Evolutionary conservation across 2,329 filamentous ascomycete genomes (phyloP).

Genomic region (Parastagonospora avenae): DNA sequence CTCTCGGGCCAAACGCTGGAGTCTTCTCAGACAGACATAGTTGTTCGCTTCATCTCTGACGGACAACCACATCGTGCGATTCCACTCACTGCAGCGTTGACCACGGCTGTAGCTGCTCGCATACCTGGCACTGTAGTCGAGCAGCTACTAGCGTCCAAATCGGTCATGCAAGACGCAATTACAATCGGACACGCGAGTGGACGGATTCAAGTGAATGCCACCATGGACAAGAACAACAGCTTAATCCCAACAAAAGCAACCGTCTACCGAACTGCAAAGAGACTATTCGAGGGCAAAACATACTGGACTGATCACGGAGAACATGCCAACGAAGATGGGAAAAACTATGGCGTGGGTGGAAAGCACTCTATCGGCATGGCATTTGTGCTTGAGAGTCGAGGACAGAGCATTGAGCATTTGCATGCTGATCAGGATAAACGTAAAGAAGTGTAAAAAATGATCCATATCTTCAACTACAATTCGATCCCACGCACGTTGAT

Average conservation of each 20-base stretch:
- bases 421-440: neutral
- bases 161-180: slow-evolving; percentile 34
- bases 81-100: slow-evolving; percentile 51
- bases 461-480: no score
- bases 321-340: neutral
- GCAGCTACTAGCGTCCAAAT: slow-evolving; percentile 29
- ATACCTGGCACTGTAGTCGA: slow-evolving; percentile 46
- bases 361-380: slow-evolving; percentile 29
- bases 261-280: slow-evolving; percentile 38
- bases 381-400: slow-evolving; percentile 22
- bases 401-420: slow-evolving; percentile 1
- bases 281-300: slow-evolving; percentile 44
- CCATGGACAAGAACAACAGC: neutral
- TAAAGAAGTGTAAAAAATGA: neutral
- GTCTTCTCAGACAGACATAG: slow-evolving; percentile 43
- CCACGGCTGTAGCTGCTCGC: slow-evolving; percentile 49
- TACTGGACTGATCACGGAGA: slow-evolving; percentile 24
- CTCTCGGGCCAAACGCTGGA: slow-evolving; percentile 47
- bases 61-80: slow-evolving; percentile 52
- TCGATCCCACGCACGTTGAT: no score
- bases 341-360: slow-evolving; percentile 8
- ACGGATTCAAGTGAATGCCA: neutral
- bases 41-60: slow-evolving; percentile 52
- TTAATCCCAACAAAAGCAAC: neutral
- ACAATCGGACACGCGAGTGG: slow-evolving; percentile 50